A percentile compares a stretch with the other conserved stretches of the same genome.
Conservation (phyloP, 768 basidiomycete species). For the Clitopilus hobsonii region DNA sequence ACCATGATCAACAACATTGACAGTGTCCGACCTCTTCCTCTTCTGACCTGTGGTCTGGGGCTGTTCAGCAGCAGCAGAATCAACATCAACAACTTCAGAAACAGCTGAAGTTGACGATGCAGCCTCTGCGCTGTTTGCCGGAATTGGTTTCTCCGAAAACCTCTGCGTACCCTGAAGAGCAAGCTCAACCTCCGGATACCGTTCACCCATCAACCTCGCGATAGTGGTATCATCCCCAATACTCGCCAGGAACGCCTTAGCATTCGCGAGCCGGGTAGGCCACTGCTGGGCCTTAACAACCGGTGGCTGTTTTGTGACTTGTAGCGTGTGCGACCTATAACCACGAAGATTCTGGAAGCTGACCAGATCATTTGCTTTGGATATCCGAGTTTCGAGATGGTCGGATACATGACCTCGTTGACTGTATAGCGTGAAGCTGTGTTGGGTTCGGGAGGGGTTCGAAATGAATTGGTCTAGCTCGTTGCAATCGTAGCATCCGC, state of each 20-base stretch:
- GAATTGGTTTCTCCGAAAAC: too few species aligned
- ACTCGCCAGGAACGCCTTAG: constrained; percentile 18
- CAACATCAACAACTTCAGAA: too few species aligned
- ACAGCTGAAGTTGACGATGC: too few species aligned
- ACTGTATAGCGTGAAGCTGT: constrained; percentile 16
- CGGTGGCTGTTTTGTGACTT: constrained; percentile 21
- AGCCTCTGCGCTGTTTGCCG: too few species aligned
- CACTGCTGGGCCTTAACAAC: constrained; percentile 16
- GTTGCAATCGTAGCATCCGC: constrained; percentile 25
- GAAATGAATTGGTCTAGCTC: constrained; percentile 22
- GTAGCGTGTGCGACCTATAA: constrained; percentile 22
- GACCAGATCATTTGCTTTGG: constrained; percentile 17
- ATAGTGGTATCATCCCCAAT: constrained; percentile 22
- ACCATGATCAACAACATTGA: too few species aligned
- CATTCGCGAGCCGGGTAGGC: constrained; percentile 16
- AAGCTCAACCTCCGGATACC: constrained; percentile 23
- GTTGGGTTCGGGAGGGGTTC: constrained; percentile 6
- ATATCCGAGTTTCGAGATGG: constrained; percentile 19
- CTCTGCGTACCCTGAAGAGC: constrained; percentile 19
- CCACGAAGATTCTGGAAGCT: constrained; percentile 16
- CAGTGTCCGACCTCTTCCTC: too few species aligned
- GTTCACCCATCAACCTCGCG: constrained; percentile 23
- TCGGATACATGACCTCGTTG: constrained; percentile 12
- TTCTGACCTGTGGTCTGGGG: too few species aligned
- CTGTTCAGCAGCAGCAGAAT: too few species aligned